These are phyloP conservation scores for Trichoderma guizhouense DNA, from an alignment of 2,329 filamentous ascomycete genomes.

Conservation along the genomic window DNA sequence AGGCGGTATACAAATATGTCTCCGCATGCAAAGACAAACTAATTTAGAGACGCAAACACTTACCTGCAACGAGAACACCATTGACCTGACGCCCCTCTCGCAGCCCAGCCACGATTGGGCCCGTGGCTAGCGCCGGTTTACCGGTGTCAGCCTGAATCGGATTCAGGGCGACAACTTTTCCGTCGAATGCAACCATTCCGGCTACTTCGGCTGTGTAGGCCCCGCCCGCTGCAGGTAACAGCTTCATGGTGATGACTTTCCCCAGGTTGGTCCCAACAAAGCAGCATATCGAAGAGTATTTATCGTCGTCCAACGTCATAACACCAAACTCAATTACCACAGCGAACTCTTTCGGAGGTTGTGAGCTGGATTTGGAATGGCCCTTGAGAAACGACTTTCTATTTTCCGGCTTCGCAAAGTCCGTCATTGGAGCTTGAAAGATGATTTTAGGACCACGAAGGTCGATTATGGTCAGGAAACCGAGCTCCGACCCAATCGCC, in stretches of 20 bases:
- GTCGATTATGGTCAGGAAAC: conserved; percentile 78
- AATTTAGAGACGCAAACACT: conserved; percentile 27
- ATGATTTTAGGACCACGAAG: conserved; percentile 84
- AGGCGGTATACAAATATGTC: background rate
- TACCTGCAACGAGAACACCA: conserved; percentile 74
- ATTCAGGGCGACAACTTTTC: conserved; percentile 68
- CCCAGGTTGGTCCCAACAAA: conserved; percentile 87
- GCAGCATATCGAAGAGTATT: conserved; percentile 89
- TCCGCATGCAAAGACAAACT: background rate
- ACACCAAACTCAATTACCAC: conserved; percentile 86
- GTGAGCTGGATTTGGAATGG: conserved; percentile 32
- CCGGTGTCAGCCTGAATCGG: conserved; percentile 80
- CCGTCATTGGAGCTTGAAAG: conserved; percentile 66
- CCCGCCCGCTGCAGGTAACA: conserved; percentile 70
- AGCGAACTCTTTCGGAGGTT: conserved; percentile 64
- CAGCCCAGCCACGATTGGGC: conserved; percentile 69
- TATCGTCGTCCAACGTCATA: conserved; percentile 88
- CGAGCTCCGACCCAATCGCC: conserved; percentile 79
- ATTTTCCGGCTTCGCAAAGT: conserved; percentile 75
- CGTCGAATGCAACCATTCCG: conserved; percentile 65
- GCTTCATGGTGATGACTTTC: conserved; percentile 83
- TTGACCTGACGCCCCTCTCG: conserved; percentile 71
- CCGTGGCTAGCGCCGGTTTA: conserved; percentile 70
- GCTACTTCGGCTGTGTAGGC: conserved; percentile 67
- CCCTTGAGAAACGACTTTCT: conserved; percentile 65